Base-by-base conservation (phyloP, 1,284 basidiomycete species). In the Microbotryum intermedium region DNA sequence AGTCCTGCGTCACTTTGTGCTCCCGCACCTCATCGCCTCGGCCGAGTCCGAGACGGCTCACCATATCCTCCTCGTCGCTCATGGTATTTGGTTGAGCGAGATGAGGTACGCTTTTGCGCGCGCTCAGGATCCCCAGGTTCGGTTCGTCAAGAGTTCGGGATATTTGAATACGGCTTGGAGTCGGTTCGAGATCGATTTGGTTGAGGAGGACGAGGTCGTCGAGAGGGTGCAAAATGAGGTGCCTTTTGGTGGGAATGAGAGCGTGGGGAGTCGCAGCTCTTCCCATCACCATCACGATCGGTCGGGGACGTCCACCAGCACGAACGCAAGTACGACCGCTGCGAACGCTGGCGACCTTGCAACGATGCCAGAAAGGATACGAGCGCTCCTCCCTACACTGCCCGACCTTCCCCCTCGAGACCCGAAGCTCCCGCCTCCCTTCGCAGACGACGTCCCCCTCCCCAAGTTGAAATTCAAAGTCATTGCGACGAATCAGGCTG, bases 21-120 rank as follows among this genome's bases (percentile, higher is more conserved):
- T 87, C 66, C 83, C 85, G 1, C 79, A 84, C 60, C 73, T 88
- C 23, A 16, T 62, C 43, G 49, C 50, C 13, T 56, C 60, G 45
- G 42, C 55, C 49, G 18, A 42, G 2, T 53, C 49, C 18, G 57
- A 54, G 0, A 44, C 56, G n/a, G 69, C 72, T 23, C 72, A 80
- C 8, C 82, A 87, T 67, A 73, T 90, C 43, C 85, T 84, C 2
- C 72, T 91, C 50, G 84, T 90, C 34, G 88, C 88, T 73, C 88
- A 91, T 72, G 88, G 89, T 0, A 74, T 89, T 46, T 85, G 84
- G 72, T 85, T 91, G 46, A 79, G 80, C 55, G 86, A 88, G 57
- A 61, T 69, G 55, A 60, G 72, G 42, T 68, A 61, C 16, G 66
- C 69, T 3, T 46, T 71, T 28, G 67, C 65, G 46, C 62, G 75